Evolutionary conservation across 2,329 filamentous ascomycete genomes (phyloP), one percentile per base, ranked within the genome.

Genomic region (Phialemonium atrogriseum): DNA sequence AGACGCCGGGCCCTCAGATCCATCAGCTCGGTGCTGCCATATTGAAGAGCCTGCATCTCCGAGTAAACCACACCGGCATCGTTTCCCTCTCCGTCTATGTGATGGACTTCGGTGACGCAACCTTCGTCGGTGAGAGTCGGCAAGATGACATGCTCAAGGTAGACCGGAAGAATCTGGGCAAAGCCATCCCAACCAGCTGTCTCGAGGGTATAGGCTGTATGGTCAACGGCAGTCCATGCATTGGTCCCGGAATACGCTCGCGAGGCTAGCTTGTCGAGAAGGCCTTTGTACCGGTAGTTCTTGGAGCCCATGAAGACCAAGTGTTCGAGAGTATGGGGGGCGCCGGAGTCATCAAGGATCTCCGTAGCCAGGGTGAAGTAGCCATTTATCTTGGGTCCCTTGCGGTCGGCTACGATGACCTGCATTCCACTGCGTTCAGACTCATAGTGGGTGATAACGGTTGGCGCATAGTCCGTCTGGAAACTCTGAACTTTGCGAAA

Each of bases 31-130:
- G 70, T 67, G 43, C 83, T 79, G 32, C 77, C 80, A 51, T 94
- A 94, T 52, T 96, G 84, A 3, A 94, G 78, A 15, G 80, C 91
- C 59, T 98, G 91, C 91, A 98, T 98, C 59, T 98, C 91, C 0
- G 89, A 95, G 59, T 98, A 98, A 7, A 98, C 91, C 2, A 95
- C 88, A 40, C 87, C 91, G 24, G 91, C 91, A 68, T 98, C 91
- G 41, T 96, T 83, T 35, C 91, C 91, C 44, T 84, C 77, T 11
- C 86, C 89, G 51, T 98, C 86, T 34, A 98, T 75, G 54, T 98
- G 91, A 62, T 94, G 87, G 2, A 98, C 91, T 56, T 98, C 91
- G 3, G 91, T 98, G 43, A 89, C 81, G 53, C 93, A 95, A 9
- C 78, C 86, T 34, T 88, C 83, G 55, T 98, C 89, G 1, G 88